Base-by-base conservation (phyloP, 73 alveolate genomes). In the Diophrys sp. region DNA sequence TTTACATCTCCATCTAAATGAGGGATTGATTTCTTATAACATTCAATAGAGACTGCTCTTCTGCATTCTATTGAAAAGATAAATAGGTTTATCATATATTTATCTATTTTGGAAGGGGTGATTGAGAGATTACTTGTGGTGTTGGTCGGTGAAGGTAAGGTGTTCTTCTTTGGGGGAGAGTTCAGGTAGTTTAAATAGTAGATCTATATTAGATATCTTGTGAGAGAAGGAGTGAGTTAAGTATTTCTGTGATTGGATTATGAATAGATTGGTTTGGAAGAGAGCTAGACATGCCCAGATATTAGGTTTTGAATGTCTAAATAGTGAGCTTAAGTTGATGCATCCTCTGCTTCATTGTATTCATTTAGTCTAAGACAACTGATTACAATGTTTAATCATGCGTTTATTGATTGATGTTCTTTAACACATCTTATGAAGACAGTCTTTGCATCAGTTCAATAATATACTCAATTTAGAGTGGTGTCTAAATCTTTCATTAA, bases 391-490 rank as follows among this genome's bases (percentile, higher is more conserved):
- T 96, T 91, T 68, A 93, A 83, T 99, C 99, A 97, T 5, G 98
- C 91, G 70, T 93, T 94, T 72, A 94, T 84, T 14, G 96, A 87
- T 26, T 89, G 80, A 75, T 77, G 81, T 55, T 89, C 96, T 82
- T 92, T 96, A 23, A 91, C 77, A 71, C 96, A 94, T 68, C 89
- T 95, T 74, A 87, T 79, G 84, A 97, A 97, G 24, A 97, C 98
- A 18, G 90, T 84, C 85, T 87, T 96, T 14, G 99, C 99, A 76
- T 97, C 99, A 33, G n/a, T 90, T 89, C 99, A 99, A 97, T 1
- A 99, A 96, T 77, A 94, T 96, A 77, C 99, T 89, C 74, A 91
- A 89, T 5, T 89, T 88, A 80, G 96, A 97, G 67, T 94, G 90
- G 34, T 89, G 88, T 26, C 99, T 99, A 14, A 97, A 85, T 31